A percentile compares a stretch with the other conserved stretches of the same genome.
Evolutionary conservation across 768 basidiomycete species (phyloP).

Genomic region (Trametes cubensis): DNA sequence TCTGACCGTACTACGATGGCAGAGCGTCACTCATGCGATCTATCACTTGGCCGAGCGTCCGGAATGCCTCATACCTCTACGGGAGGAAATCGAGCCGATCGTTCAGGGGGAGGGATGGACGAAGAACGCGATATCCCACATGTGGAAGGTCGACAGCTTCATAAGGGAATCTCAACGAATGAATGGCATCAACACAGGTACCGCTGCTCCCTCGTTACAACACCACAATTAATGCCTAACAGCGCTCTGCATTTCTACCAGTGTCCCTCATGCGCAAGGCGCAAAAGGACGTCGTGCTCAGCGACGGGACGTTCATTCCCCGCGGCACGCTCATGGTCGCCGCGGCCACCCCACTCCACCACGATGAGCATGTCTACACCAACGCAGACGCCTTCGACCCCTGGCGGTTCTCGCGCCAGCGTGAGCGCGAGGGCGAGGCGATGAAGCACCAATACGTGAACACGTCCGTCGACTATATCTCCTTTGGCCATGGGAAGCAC

Average conservation of each 20-base stretch:
- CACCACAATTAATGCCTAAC: background rate
- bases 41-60: conserved; percentile 41
- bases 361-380: conserved; percentile 30
- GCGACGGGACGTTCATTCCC: conserved; percentile 37
- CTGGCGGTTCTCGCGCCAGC: conserved; percentile 48
- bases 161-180: conserved; percentile 44
- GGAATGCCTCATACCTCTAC: conserved; percentile 38
- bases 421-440: conserved; percentile 37
- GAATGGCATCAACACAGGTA: conserved; percentile 35
- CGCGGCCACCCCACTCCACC: conserved; percentile 24
- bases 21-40: conserved; percentile 40
- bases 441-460: conserved; percentile 40
- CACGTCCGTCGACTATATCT: conserved; percentile 30
- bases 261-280: conserved; percentile 35
- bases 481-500: conserved; percentile 36
- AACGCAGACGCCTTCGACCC: conserved; percentile 42
- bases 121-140: conserved; percentile 41
- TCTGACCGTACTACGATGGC: background rate
- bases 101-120: conserved; percentile 34
- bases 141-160: conserved; percentile 50
- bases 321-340: conserved; percentile 28
- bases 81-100: conserved; percentile 47
- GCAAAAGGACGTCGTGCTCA: conserved; percentile 37
- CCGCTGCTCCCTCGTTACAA: too few relatives aligned
- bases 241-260: conserved; percentile 6